A percentile compares a stretch with the other conserved stretches of the same genome.
Evolutionary conservation across 495 filamentous ascomycete genomes (phyloP).

Genomic region (Lentithecium fluviatile): DNA sequence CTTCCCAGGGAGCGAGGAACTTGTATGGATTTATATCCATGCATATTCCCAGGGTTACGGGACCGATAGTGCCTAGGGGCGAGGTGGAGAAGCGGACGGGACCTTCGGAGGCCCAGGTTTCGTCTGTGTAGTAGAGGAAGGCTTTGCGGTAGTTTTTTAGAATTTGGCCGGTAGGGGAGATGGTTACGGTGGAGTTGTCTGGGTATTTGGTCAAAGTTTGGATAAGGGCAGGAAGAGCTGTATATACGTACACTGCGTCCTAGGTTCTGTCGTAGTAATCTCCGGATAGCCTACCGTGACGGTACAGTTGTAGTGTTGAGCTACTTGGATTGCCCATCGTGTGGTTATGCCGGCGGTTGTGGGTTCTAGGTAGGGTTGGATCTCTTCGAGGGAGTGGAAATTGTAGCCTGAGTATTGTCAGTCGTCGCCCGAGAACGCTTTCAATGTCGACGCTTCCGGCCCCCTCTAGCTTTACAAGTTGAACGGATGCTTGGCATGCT

Average conservation of each 20-base stretch:
- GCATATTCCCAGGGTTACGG: constrained; percentile 84
- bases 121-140: constrained; percentile 89
- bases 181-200: constrained; percentile 78
- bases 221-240: background rate
- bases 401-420: constrained; percentile 69
- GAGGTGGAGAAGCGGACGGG: constrained; percentile 58
- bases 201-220: background rate
- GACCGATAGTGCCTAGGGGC: constrained; percentile 40
- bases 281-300: constrained; percentile 94
- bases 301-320: constrained; percentile 68
- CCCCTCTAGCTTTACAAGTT: no score
- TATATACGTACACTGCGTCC: background rate
- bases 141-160: constrained; percentile 84
- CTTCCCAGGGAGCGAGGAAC: constrained; percentile 72
- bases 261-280: constrained; percentile 20
- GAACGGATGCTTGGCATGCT: no score
- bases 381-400: constrained; percentile 74
- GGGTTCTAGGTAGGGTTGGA: constrained; percentile 78
- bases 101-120: constrained; percentile 85
- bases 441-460: no score
- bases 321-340: constrained; percentile 74
- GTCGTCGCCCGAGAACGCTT: background rate
- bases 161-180: constrained; percentile 68
- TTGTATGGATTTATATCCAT: constrained; percentile 81
- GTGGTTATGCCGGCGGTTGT: constrained; percentile 70